Base-by-base conservation (phyloP, 495 filamentous ascomycete species). In the Aspergillus cavernicola region DNA sequence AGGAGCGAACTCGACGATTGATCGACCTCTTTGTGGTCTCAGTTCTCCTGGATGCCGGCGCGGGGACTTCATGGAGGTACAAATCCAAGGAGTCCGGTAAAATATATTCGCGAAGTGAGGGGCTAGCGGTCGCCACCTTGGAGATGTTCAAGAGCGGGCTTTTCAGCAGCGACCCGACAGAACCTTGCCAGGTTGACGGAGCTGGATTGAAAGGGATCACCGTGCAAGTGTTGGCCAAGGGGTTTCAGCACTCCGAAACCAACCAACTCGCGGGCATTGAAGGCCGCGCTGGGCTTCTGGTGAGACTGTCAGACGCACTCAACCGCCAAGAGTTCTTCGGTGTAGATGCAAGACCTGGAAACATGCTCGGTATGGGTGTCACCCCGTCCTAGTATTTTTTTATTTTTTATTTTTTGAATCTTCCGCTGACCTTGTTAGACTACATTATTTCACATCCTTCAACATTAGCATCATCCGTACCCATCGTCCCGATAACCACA, bases 111-210 rank as follows among this genome's bases (percentile, higher is more conserved):
- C 81, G 93, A 33, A 96, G 90, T 49, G 93, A 98, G 66, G 93
- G 93, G 19, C 75, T 98, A 56, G 93, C 93, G 5, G 85, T 98
- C 38, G 93, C 95, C 19, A 92, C 87, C 66, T 70, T 98, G 64
- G 93, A 97, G 62, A 98, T 98, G 93, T 98, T 97, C 74, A 96
- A 93, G 71, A 78, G 82, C 47, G 93, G 93, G n/a, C 61, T 89
- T 38, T 98, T 98, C 72, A 95, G 89, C 56, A 89, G 91, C 61
- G 84, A 91, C 61, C 76, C 80, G 2, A 79, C 69, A 40, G 86
- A 96, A 66, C 91, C 89, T 32, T 88, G 83, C 59, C 91, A 95
- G 68, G 93, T 97, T 19, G 93, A 98, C 65, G 89, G 85, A 50
- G 81, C 78, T 7, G 95, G 87, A 2, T 70, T 98, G 61, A 85